Base-by-base conservation (phyloP, 306 rosid species). In the Luffa aegyptiaca region DNA sequence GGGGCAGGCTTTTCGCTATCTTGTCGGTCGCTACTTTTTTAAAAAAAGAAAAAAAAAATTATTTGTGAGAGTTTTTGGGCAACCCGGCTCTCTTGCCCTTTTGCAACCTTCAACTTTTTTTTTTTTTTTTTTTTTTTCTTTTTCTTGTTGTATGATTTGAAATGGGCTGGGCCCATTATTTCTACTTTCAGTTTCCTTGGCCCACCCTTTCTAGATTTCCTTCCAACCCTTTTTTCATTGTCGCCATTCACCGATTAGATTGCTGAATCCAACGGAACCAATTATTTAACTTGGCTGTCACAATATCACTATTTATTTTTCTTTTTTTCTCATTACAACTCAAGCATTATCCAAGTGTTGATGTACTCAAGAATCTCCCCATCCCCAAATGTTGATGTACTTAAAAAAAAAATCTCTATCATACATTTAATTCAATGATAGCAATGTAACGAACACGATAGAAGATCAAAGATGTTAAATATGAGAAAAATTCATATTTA, bases 101-200 rank as follows among this genome's bases (percentile, higher is more conserved):
- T 69, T 69, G 8, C 75, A 42, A 11, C 69, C 20, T 33, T 35
- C n/a, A 4, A 36, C 42, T 63, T 63, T 72, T 72, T 17, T 11
- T 46, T 49, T 72, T 72, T 39, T 16, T 66, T 39, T 39, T 14
- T 46, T 49, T 72, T 72, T 39, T 16, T 66, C 3, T 39, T 14
- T 4, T 26, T 73, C 11, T 7, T 26, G 31, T 26, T 26, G 31
- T 26, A 16, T 52, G 8, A 73, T 73, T 73, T 73, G 14, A 48
- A 73, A 49, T 73, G 78, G 78, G 78, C 78, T 5, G 61, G 78
- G 78, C 78, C 78, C 78, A 48, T 72, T 31, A 13, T 44, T 26
- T 26, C 57, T 6, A 13, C 42, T 73, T 73, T 73, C 57, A 73
- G 44, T 46, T 49, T 49, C 45, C 14, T 51, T 74, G 78, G 31